Evolutionary conservation across 441 rosid genomes (phyloP), one percentile per base, ranked within the genome.

Genomic region (Corymbia calophylla): DNA sequence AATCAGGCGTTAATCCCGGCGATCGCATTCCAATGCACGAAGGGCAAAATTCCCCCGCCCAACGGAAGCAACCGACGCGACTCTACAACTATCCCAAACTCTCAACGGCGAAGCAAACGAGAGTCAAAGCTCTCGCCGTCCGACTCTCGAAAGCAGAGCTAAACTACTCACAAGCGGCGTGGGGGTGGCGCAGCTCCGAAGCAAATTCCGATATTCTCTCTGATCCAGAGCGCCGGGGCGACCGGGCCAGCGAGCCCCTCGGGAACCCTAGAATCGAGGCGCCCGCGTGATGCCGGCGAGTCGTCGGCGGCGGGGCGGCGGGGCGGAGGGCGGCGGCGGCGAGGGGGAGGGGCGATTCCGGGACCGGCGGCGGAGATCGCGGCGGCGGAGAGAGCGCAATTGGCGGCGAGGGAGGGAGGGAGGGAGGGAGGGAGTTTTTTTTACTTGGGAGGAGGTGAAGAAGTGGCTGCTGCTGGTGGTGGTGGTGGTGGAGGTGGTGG

Each of bases 401-500:
- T 92, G 55, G 32, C 93, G 95, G 53, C 89, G 58, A 56, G 60
- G 82, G 5, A 51, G 55, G 85, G 86, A 58, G 27, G 85, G n/a
- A 64, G 86, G 55, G 91, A 66, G 25, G 47, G 89, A 21, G 81
- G 5, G 44, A 21, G 89, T 32, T 8, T 35, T 55, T 51, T 86
- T 86, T 25, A 60, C 64, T 55, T 32, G 47, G 89, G 56, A 21
- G 88, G 84, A 77, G 84, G 53, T 64, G 90, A 35, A 47, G 87
- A 31, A 27, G 88, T 31, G 16, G 58, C 21, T 51, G 35, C 39
- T 51, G 35, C 39, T 32, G 89, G 86, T 51, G 56, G 58, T 54
- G 77, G 55, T 82, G 80, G 81, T 92, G 54, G 93, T 91, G 91
- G 90, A 90, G 90, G 89, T 92, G 93, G 93, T 91, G 92, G 91